phyloP scores from a whole-genome alignment of 495 filamentous ascomycete genomes.

The Aspergillus steynii region DNA sequence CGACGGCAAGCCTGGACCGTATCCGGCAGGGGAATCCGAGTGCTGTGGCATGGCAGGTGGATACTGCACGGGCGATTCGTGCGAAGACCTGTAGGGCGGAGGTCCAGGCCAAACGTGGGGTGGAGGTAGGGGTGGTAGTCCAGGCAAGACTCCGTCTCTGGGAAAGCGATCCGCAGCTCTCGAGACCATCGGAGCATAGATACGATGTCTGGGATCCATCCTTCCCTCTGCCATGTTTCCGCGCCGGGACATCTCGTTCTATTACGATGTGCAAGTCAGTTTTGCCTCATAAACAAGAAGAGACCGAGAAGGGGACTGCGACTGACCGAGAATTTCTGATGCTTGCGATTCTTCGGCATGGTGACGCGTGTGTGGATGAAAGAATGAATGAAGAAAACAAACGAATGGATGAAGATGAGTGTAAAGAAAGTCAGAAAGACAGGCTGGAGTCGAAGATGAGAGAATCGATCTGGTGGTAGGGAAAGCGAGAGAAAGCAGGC shows the following conservation, averaged over 20 bases:
- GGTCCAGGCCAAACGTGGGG: too few species aligned
- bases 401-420: not conserved
- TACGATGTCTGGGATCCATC: not conserved
- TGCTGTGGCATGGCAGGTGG: not conserved
- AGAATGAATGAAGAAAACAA: not conserved
- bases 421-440: not conserved
- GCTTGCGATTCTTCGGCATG: conserved; percentile 11
- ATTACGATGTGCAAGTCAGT: not conserved
- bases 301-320: not conserved
- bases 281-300: not conserved
- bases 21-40: not conserved
- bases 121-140: not conserved
- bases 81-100: too few species aligned
- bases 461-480: not conserved
- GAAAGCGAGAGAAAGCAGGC: not conserved
- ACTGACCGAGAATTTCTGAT: conserved; percentile 13
- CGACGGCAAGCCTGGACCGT: not conserved
- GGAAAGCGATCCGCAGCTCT: not conserved
- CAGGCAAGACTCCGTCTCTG: not conserved
- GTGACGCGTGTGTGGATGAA: not conserved
- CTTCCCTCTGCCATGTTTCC: not conserved
- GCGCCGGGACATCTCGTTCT: not conserved
- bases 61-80: not conserved
- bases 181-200: not conserved
- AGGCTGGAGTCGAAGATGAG: not conserved